Conservation (phyloP, 176 grass and related monocot genomes). For the Triticum timopheevii region DNA sequence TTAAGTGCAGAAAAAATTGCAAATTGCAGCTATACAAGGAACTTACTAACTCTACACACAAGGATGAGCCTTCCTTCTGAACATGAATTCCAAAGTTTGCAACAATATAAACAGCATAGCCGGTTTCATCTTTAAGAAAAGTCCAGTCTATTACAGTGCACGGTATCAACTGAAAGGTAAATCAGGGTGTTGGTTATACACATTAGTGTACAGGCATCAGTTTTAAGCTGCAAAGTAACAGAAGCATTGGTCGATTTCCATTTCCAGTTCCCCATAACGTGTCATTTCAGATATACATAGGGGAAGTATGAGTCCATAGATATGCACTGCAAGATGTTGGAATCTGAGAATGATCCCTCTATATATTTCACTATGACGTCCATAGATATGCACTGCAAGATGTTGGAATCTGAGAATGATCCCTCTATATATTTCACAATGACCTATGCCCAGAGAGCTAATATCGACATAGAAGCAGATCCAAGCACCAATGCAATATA, state of each 20-base stretch:
- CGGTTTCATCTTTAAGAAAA: background rate
- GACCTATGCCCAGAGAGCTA: constrained; percentile 92
- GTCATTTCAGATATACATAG: constrained; percentile 30
- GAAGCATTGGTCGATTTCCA: background rate
- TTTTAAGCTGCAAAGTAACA: background rate
- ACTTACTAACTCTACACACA: background rate
- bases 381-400: constrained; percentile 1
- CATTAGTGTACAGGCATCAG: background rate
- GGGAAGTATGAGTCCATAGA: background rate
- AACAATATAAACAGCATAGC: background rate
- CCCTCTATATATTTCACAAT: constrained; percentile 15
- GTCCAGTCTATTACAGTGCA: background rate
- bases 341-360: constrained; percentile 21
- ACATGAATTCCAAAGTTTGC: background rate
- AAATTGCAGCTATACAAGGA: background rate
- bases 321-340: constrained; percentile 4
- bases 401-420: constrained; percentile 13
- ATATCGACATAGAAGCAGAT: constrained; percentile 94
- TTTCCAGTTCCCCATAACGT: constrained; percentile 11
- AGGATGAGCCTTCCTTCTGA: constrained; percentile 6
- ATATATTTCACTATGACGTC: constrained; percentile 12
- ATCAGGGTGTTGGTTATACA: background rate
- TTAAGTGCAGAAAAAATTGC: background rate
- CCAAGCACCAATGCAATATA: constrained; percentile 82
- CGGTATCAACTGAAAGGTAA: background rate